Conservation (phyloP, 805 yeast genomes). For the Saturnispora ahearnii region DNA sequence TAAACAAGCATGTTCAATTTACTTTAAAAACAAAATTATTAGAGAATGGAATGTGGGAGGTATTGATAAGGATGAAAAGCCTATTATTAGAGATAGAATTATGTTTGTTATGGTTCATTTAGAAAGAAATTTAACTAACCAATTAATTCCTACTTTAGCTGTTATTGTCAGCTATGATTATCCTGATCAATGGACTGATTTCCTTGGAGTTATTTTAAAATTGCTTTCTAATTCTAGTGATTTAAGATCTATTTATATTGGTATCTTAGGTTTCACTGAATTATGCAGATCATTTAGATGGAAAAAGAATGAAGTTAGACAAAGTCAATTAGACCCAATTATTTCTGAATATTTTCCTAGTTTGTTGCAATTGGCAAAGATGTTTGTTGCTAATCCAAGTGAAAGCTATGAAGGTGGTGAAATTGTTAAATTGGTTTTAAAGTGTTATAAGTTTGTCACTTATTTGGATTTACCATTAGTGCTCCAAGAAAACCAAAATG, state of each 20-base stretch:
- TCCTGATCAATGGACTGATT: slow-evolving; percentile 43
- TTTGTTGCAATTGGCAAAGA: slow-evolving; percentile 56
- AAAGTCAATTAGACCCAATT: slow-evolving; percentile 45
- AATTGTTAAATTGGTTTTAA: slow-evolving; percentile 65
- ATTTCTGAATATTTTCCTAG: slow-evolving; percentile 59
- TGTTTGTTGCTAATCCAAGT: slow-evolving; percentile 32
- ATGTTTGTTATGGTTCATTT: slow-evolving; percentile 49
- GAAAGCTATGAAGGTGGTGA: slow-evolving; percentile 42
- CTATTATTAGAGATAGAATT: slow-evolving; percentile 59
- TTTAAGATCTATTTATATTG: slow-evolving; percentile 43
- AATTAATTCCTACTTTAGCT: slow-evolving; percentile 44
- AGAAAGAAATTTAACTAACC: slow-evolving; percentile 36
- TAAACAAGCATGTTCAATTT: slow-evolving; percentile 75
- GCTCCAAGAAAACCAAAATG: slow-evolving; percentile 43
- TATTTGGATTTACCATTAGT: slow-evolving; percentile 69
- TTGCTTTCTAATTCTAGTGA: slow-evolving; percentile 39
- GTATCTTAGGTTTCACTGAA: slow-evolving; percentile 67
- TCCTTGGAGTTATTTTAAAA: slow-evolving; percentile 39
- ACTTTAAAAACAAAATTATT: slow-evolving; percentile 67
- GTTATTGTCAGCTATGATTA: slow-evolving; percentile 38
- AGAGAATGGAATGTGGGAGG: slow-evolving; percentile 49
- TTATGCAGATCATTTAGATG: slow-evolving; percentile 70
- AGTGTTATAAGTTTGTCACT: slow-evolving; percentile 74
- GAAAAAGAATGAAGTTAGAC: slow-evolving; percentile 51
- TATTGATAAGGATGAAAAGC: slow-evolving; percentile 66